A percentile compares a stretch with the other conserved stretches of the same genome.
Evolutionary conservation across 148 eudicot species (phyloP).

Genomic region (Silene uniflora): DNA sequence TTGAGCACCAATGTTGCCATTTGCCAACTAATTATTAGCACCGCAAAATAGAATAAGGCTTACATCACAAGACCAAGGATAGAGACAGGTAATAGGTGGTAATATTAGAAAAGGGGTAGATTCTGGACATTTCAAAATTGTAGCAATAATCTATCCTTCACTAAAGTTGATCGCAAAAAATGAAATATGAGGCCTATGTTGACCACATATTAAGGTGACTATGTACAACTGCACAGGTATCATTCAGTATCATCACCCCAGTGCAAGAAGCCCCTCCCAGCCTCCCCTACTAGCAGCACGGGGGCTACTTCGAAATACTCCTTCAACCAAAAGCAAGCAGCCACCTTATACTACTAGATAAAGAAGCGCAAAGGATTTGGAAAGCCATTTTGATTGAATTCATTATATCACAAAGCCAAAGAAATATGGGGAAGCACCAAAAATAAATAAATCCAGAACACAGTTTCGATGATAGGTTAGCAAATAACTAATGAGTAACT

Average conservation of each 20-base stretch:
- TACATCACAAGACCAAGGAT: background rate
- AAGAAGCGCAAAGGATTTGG: background rate
- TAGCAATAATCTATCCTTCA: background rate
- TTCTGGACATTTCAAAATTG: slow-evolving; percentile 1
- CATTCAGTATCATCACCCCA: background rate
- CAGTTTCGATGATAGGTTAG: background rate
- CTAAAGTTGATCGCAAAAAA: background rate
- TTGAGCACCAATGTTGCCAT: background rate
- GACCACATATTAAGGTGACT: background rate
- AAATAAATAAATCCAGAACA: background rate
- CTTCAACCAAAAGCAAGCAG: background rate
- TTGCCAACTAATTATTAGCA: background rate
- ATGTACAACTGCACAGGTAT: background rate
- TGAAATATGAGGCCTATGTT: background rate
- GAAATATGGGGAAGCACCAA: background rate
- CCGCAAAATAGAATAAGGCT: background rate
- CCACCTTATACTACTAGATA: background rate
- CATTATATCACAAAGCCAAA: slow-evolving; percentile 1
- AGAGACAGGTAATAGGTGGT: too few relatives aligned
- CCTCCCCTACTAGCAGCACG: background rate
- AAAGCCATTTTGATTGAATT: background rate
- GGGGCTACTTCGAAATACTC: background rate
- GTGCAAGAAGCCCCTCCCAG: background rate
- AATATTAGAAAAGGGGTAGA: background rate
- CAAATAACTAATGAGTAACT: background rate